These are phyloP conservation scores for Cucurbita argyrosperma DNA, from an alignment of 306 rosid species.

Conservation along the genomic window DNA sequence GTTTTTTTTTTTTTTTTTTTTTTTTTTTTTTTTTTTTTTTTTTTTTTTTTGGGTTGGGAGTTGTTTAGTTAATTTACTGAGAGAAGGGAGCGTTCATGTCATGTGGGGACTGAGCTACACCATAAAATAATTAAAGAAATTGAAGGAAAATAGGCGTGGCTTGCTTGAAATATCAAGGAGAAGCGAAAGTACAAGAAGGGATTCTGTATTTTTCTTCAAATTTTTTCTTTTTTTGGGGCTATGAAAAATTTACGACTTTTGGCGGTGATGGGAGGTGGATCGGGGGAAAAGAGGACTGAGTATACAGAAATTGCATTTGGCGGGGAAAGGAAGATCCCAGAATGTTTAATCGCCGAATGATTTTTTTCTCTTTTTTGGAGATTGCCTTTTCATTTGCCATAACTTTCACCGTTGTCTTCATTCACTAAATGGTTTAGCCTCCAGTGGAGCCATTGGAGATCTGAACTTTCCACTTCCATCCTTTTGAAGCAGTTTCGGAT, in stretches of 20 bases:
- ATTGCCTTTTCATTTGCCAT: background rate
- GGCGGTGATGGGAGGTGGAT: background rate
- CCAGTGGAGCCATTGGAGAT: background rate
- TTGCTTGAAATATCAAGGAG: background rate
- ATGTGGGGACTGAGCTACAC: background rate
- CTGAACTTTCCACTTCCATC: background rate
- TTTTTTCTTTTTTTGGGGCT: background rate
- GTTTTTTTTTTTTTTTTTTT: too few species aligned
- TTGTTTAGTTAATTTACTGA: too few species aligned
- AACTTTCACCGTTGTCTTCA: background rate
- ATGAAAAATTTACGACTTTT: background rate
- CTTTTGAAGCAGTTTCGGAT: background rate
- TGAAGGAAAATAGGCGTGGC: background rate
- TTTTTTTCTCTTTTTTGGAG: background rate
- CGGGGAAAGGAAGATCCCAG: conserved; percentile 1
- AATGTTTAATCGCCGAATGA: background rate
- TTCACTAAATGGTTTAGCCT: background rate
- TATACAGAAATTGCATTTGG: background rate
- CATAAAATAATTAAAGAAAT: background rate
- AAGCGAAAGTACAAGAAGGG: background rate
- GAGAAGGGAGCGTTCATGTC: background rate
- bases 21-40: too few species aligned
- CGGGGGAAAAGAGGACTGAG: background rate
- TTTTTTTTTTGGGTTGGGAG: too few species aligned
- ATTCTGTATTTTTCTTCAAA: background rate